A percentile compares a stretch with the other conserved stretches of the same genome.
Conservation (phyloP, 352 stramenopile genomes). For the Thraustochytrium sp. region DNA sequence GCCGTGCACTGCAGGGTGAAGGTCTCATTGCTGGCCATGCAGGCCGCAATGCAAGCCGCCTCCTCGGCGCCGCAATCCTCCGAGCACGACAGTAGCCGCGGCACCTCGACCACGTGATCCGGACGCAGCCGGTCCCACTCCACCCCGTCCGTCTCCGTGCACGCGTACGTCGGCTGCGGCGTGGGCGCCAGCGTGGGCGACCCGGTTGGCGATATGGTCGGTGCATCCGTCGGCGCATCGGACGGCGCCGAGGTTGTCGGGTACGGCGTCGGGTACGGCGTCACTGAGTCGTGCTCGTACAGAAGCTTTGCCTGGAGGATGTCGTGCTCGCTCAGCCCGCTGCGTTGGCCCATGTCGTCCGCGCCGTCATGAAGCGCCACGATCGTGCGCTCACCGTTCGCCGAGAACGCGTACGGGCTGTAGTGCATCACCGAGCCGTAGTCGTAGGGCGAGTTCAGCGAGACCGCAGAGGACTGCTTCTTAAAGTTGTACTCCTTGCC, state of each 20-base stretch:
- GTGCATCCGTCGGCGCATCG: background rate
- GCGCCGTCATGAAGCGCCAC: background rate
- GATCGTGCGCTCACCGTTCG: background rate
- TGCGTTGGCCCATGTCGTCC: background rate
- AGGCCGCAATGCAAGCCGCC: background rate
- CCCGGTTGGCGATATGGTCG: background rate
- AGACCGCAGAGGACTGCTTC: background rate
- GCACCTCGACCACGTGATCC: background rate
- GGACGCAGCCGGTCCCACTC: background rate
- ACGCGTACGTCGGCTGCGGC: background rate
- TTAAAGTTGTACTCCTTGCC: background rate
- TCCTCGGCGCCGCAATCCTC: background rate
- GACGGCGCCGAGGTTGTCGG: no score
- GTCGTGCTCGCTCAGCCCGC: background rate
- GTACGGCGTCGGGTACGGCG: no score
- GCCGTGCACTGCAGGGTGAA: background rate
- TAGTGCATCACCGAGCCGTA: background rate
- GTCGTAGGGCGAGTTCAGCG: background rate
- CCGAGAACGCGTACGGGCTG: background rate
- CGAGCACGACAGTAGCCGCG: background rate
- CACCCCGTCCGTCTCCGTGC: background rate
- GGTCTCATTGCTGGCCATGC: background rate
- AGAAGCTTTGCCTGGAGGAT: background rate
- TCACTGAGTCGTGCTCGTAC: background rate
- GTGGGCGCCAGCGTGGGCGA: background rate